Conservation (phyloP, 306 rosid species). For the Vigna nakashimae region DNA sequence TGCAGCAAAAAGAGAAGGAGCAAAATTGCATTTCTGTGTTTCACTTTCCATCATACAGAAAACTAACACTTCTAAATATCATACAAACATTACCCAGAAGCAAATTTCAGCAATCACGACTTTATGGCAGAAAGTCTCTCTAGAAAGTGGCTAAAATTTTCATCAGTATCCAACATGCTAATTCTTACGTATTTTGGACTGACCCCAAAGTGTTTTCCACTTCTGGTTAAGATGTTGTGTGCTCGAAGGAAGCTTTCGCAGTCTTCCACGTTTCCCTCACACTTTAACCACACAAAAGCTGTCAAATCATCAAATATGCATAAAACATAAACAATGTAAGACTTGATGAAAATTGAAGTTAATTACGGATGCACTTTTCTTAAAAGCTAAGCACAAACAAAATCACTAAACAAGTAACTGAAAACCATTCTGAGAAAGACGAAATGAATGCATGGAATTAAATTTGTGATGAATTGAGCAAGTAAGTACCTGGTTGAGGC, state of each 20-base stretch:
- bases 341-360: neutral
- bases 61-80: neutral
- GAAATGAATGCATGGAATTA: neutral
- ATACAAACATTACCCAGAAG: constrained; percentile 6
- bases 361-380: no score
- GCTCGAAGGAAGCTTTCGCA: constrained; percentile 54
- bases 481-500: constrained; percentile 81
- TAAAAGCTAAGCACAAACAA: no score
- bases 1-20: no score
- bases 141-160: constrained; percentile 48
- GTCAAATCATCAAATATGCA: constrained; percentile 34
- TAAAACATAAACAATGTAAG: neutral
- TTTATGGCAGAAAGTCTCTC: constrained; percentile 48
- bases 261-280: constrained; percentile 56
- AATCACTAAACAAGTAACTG: no score
- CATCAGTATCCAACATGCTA: constrained; percentile 61
- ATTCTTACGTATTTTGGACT: constrained; percentile 57
- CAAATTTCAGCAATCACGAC: neutral
- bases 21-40: constrained; percentile 20
- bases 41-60: constrained; percentile 1
- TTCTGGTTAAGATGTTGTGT: constrained; percentile 55
- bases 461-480: neutral
- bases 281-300: constrained; percentile 66
- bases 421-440: no score
- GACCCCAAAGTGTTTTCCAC: constrained; percentile 64